Conservation (phyloP, 306 rosid species). For the Lagenaria siceraria region DNA sequence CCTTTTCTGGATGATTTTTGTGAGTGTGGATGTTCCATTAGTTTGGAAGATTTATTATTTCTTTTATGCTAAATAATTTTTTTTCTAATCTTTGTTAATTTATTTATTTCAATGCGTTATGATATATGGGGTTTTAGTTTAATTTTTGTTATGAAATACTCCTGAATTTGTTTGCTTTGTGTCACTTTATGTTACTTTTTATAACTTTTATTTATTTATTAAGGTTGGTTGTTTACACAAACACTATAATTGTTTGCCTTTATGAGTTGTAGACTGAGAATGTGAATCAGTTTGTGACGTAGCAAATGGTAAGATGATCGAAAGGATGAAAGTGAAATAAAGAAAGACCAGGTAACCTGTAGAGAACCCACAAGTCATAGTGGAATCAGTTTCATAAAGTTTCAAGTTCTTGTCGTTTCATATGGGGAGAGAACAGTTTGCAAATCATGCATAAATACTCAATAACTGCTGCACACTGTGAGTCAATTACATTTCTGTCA, state of each 20-base stretch:
- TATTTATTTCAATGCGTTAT: background rate
- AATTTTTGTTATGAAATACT: background rate
- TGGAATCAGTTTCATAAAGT: constrained; percentile 1
- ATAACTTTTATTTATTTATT: background rate
- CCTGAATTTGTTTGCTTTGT: background rate
- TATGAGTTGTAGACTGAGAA: background rate
- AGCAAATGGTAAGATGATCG: background rate
- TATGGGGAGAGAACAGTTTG: background rate
- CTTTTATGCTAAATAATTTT: background rate
- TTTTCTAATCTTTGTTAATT: background rate
- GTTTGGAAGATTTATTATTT: background rate
- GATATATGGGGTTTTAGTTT: background rate
- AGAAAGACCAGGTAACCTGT: background rate
- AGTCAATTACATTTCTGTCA: background rate
- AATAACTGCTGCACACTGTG: background rate
- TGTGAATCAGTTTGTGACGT: background rate
- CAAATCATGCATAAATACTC: background rate
- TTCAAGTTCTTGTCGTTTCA: background rate
- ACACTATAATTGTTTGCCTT: background rate
- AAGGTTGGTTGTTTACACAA: background rate
- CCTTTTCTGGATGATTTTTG: background rate
- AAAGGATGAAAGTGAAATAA: background rate
- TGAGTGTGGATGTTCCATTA: background rate
- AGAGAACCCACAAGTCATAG: background rate
- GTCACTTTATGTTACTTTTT: background rate